Evolutionary conservation across 1,139 yeast species (phyloP), one percentile per base, ranked within the genome.

Genomic region (Trichomonascaceae sp.): DNA sequence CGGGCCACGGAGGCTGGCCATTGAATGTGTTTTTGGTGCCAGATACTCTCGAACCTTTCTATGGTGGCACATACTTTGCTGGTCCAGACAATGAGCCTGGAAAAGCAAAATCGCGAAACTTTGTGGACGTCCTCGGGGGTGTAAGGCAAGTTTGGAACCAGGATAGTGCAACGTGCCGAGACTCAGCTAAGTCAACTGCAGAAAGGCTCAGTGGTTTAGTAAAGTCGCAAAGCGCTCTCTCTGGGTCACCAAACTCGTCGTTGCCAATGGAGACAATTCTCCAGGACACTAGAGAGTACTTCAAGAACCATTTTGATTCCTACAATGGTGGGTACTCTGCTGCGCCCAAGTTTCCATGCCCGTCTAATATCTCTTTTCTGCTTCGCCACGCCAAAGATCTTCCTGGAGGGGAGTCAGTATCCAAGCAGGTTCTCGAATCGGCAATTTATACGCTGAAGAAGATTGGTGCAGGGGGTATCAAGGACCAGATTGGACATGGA

Each of bases 1-100:
- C 44, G 13, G 63, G 62, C n/a, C 49, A 48, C 3, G 61, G 63
- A 11, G 64, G 64, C n/a, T 60, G 65, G 65, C 65, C 65, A 2
- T 40, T 60, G 33, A 59, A 59, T 37, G 60, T 54, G 4, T 57
- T 60, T 36, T 43, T 60, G 34, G 50, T 51, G 2, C 65, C 65
- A 1, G 52, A 47, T 4, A 37, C 55, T 1, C 46, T 55, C 27
- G 50, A 50, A 29, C 64, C 65, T 6, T 52, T 59, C 17, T 56
- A 48, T 36, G 64, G 59, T 2, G 64, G 64, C 6, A 57, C 60
- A 6, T 60, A 56, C 39, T 58, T 62, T 60, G 51, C 59, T 2
- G 59, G 60, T 2, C 59, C 61, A 1, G 51, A 43, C 3, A 38
- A 38, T 8, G 41, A 45, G 15, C 39, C 36, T 26, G 42, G 36